Base-by-base conservation (phyloP, 805 yeast species). In the Candida endomychidarum region DNA sequence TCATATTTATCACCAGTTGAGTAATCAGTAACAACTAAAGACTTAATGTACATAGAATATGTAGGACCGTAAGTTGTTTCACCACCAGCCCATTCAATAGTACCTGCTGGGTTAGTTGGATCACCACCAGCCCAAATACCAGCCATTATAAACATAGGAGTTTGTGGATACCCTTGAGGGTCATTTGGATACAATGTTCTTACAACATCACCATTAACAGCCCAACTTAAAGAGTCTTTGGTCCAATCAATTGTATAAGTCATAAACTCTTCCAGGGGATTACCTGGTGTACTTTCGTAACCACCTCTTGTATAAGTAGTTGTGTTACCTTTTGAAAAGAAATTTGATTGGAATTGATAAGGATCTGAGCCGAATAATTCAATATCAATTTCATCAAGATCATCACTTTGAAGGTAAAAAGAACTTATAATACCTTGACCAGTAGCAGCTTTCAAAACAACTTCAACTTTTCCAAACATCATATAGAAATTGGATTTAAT, bases 61-160 rank as follows among this genome's bases (percentile, higher is more conserved):
- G 93, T 91, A 19, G 79, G 86, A 4, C 75, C 46, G 54, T 78
- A 83, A 55, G 85, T 81, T 10, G 88, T 79, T 14, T 50, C 43
- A 41, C 95, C 95, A 43, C 91, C 91, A 3, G 91, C 88, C 93
- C 93, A 84, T 53, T 78, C 78, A 42, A 84, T 82, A 2, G 90
- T 83, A 36, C 91, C 91, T 26, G 67, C 66, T 5, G 71, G 66
- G 52, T 83, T 83, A 18, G 66, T 50, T 20, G 84, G 66, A 59
- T 83, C 89, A 57, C 93, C 93, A 52, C 90, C 91, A 3, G 89
- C 89, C 91, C 93, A 84, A 22, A 80, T 63, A 48, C 93, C 91
- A 46, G 78, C 67, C 56, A 67, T 72, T 9, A 84, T 57, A 48
- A 67, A 73, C 90, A 89, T 86, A 35, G 97, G 97, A n/a, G 88